Conservation (phyloP, 345 rosid species). For the Lagerstroemia speciosa region DNA sequence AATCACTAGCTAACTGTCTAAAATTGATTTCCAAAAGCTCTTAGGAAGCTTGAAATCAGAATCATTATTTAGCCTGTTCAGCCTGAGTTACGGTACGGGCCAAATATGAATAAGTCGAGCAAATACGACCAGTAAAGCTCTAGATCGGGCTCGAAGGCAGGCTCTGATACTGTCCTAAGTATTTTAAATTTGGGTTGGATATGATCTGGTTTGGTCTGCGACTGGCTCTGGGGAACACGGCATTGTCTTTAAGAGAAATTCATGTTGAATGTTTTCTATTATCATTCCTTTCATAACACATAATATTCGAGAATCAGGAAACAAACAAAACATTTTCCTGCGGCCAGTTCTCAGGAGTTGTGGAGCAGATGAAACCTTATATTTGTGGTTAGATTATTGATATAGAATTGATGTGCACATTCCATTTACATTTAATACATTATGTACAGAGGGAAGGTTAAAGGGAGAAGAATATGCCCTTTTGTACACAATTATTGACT, state of each 20-base stretch:
- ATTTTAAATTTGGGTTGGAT: background rate
- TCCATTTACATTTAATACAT: background rate
- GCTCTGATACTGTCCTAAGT: background rate
- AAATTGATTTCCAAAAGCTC: no score
- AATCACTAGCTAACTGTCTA: no score
- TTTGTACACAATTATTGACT: slow-evolving; percentile 1
- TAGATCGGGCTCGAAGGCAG: background rate
- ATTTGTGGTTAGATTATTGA: background rate
- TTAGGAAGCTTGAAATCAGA: background rate
- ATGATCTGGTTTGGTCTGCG: background rate
- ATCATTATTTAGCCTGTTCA: background rate
- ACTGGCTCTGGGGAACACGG: background rate
- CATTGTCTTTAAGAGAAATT: background rate
- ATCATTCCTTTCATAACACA: background rate
- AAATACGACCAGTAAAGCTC: background rate
- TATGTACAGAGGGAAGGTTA: background rate
- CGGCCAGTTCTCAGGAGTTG: background rate
- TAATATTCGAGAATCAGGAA: background rate
- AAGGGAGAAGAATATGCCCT: background rate
- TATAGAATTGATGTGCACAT: background rate
- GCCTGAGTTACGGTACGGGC: background rate
- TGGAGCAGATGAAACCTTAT: background rate
- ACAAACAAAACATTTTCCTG: background rate
- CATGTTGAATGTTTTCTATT: background rate
- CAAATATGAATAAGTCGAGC: background rate